Evolutionary conservation across 2,329 filamentous ascomycete genomes (phyloP).

Genomic region (Talaromyces sp.): DNA sequence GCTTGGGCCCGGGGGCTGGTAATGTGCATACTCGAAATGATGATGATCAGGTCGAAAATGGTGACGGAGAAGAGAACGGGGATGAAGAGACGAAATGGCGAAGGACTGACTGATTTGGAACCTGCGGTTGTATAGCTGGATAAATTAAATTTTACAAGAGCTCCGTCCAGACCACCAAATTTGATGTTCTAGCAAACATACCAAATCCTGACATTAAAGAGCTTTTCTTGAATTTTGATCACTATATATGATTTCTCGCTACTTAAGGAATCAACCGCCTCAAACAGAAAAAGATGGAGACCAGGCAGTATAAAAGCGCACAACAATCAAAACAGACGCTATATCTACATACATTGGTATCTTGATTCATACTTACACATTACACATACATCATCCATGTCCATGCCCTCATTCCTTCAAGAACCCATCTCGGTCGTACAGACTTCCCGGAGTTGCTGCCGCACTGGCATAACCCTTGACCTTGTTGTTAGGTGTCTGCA

Average conservation of each 20-base stretch:
- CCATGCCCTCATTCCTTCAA: slow-evolving; percentile 31
- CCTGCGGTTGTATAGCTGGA: neutral
- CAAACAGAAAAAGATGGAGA: neutral
- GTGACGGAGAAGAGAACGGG: slow-evolving; percentile 41
- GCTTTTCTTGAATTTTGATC: neutral
- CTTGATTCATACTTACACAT: slow-evolving; percentile 16
- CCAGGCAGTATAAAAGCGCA: neutral
- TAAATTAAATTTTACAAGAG: neutral
- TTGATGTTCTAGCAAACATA: neutral
- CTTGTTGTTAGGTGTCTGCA: slow-evolving; percentile 27
- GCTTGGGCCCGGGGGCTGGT: slow-evolving; percentile 58
- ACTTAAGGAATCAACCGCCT: neutral
- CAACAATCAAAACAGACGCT: neutral
- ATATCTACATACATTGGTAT: slow-evolving; percentile 17
- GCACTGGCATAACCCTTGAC: slow-evolving; percentile 3
- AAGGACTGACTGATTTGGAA: slow-evolving; percentile 39
- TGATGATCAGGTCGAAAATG: slow-evolving; percentile 48
- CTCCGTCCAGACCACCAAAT: neutral
- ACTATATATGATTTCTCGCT: neutral
- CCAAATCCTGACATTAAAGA: neutral
- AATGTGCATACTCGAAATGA: slow-evolving; percentile 61
- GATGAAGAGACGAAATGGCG: slow-evolving; percentile 53
- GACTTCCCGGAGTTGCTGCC: slow-evolving; percentile 40
- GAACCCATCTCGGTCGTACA: slow-evolving; percentile 45
- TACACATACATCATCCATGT: slow-evolving; percentile 8